These are phyloP conservation scores for Citrus medica DNA, from an alignment of 345 rosid species.

Conservation along the genomic window DNA sequence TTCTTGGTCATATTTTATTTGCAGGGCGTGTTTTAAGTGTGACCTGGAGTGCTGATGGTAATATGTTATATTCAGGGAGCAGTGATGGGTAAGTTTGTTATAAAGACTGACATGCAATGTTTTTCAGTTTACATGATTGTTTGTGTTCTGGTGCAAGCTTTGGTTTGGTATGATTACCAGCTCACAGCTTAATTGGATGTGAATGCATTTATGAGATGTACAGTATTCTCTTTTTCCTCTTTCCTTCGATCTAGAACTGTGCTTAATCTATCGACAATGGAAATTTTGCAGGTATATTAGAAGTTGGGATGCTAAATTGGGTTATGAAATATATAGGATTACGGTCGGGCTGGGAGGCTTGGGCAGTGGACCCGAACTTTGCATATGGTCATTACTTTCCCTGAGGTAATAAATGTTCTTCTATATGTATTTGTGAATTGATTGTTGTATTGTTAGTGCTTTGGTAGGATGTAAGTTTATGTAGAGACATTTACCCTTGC, in stretches of 20 bases:
- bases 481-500: slow-evolving; percentile 1
- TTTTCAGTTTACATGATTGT: neutral
- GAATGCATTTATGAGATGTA: neutral
- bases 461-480: neutral
- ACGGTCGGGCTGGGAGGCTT: slow-evolving; percentile 82
- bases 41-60: slow-evolving; percentile 66
- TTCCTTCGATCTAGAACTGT: neutral
- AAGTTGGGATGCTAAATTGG: slow-evolving; percentile 78
- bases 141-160: neutral
- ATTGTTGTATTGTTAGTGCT: neutral
- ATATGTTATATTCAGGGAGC: slow-evolving; percentile 70
- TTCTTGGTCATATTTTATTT: slow-evolving; percentile 13
- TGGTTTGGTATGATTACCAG: neutral
- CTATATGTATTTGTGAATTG: neutral
- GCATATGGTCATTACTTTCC: slow-evolving; percentile 84
- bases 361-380: slow-evolving; percentile 61
- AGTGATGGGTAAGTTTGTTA: slow-evolving; percentile 82
- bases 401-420: slow-evolving; percentile 50
- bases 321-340: slow-evolving; percentile 74
- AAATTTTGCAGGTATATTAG: slow-evolving; percentile 64
- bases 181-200: neutral
- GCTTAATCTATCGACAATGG: neutral
- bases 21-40: slow-evolving; percentile 81
- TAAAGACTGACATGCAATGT: neutral
- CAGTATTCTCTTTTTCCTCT: neutral